phyloP scores from a whole-genome alignment of 257 asterid species.

The Solanum chiquidenum region DNA sequence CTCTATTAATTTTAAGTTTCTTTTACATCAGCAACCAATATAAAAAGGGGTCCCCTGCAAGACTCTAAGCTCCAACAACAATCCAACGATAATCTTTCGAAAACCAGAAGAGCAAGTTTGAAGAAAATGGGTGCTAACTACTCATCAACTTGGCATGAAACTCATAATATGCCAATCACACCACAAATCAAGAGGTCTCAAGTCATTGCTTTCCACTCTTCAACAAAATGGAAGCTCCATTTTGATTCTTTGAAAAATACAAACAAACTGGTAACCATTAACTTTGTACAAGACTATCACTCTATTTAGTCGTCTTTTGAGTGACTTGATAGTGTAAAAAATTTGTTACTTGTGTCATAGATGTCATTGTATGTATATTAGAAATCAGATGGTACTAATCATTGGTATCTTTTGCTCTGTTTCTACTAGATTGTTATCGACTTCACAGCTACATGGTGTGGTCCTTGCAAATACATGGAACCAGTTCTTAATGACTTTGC shows the following conservation, averaged over 20 bases:
- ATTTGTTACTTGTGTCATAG: neutral
- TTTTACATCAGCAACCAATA: neutral
- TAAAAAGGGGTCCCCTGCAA: conserved; percentile 7
- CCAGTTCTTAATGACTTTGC: conserved; percentile 50
- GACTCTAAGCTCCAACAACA: neutral
- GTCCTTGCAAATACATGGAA: conserved; percentile 45
- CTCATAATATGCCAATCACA: neutral
- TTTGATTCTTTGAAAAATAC: conserved; percentile 42
- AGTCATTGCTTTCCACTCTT: conserved; percentile 42
- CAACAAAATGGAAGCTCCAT: conserved; percentile 44
- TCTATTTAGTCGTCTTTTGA: neutral
- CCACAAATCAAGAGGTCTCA: conserved; percentile 17
- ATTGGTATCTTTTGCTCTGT: neutral
- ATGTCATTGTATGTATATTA: neutral
- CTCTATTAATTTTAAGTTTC: neutral
- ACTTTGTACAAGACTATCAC: neutral
- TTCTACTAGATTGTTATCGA: conserved; percentile 46
- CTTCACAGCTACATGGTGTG: conserved; percentile 75
- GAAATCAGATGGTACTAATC: neutral
- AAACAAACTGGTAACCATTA: conserved; percentile 39
- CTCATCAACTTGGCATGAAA: conserved; percentile 14
- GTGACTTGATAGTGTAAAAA: neutral
- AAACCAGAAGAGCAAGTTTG: neutral
- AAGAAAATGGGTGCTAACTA: conserved; percentile 26
- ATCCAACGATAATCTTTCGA: conserved; percentile 1